These are phyloP conservation scores for Akanthomyces lecanii DNA, from an alignment of 2,329 filamentous ascomycete genomes.

Conservation along the genomic window DNA sequence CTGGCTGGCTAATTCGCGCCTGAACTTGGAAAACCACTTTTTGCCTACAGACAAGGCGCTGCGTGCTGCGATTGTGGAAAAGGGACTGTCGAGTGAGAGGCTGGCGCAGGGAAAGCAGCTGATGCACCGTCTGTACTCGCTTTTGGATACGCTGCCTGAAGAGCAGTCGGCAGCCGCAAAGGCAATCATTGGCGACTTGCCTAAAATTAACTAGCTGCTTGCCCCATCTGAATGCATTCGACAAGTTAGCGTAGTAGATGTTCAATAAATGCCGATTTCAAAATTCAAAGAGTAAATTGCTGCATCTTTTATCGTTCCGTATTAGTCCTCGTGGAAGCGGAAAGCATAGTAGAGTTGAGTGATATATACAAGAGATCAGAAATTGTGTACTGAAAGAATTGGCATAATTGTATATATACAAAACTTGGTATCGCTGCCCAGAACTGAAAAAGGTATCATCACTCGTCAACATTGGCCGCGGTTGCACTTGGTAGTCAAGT, in stretches of 20 bases:
- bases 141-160: neutral
- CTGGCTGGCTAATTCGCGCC: neutral
- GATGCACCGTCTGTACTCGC: neutral
- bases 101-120: neutral
- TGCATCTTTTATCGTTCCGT: neutral
- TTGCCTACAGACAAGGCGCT: neutral
- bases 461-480: no score
- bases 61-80: neutral
- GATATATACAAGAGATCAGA: no score
- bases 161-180: neutral
- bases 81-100: neutral
- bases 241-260: no score
- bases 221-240: neutral
- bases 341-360: no score
- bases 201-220: neutral
- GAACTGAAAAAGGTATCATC: no score
- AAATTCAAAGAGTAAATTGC: no score
- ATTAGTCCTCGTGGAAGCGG: neutral
- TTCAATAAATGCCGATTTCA: no score
- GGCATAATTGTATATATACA: no score
- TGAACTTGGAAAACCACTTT: neutral
- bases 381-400: no score
- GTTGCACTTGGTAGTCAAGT: neutral
- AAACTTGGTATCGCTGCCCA: no score
- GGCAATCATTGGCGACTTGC: neutral